Evolutionary conservation across 805 yeast species (phyloP).

Genomic region (Starmerella sp.): DNA sequence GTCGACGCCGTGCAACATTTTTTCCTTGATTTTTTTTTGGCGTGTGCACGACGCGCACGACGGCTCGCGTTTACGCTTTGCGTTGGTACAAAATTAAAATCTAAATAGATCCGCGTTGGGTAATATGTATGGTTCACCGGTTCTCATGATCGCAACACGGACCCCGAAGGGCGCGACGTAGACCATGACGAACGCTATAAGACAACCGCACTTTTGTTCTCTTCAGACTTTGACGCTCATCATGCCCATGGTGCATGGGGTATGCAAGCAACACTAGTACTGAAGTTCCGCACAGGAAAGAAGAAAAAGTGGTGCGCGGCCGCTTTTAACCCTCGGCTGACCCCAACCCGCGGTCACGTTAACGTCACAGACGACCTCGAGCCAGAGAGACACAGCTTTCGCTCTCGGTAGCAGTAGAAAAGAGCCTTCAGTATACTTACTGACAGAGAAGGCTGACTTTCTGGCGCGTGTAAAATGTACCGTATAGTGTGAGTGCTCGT

Average conservation of each 20-base stretch:
- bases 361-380: not conserved
- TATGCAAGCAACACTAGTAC: slow-evolving; percentile 26
- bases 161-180: slow-evolving; percentile 15
- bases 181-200: slow-evolving; percentile 24
- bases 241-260: slow-evolving; percentile 18
- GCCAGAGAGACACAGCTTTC: not conserved
- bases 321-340: not conserved
- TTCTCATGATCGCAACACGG: slow-evolving; percentile 23
- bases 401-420: too few relatives aligned
- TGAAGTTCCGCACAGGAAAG: slow-evolving; percentile 25
- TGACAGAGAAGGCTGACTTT: too few relatives aligned
- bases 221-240: slow-evolving; percentile 26
- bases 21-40: too few relatives aligned
- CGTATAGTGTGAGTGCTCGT: too few relatives aligned
- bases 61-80: too few relatives aligned
- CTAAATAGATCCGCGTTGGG: not conserved
- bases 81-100: not conserved
- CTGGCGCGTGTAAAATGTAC: too few relatives aligned
- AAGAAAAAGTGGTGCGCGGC: not conserved
- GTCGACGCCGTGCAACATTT: too few relatives aligned
- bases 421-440: too few relatives aligned
- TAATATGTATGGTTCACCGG: slow-evolving; percentile 25
- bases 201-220: slow-evolving; percentile 22
- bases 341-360: not conserved
- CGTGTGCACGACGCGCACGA: too few relatives aligned